Conservation (phyloP, 108 stramenopile genomes). For the Skeletonema grethae region DNA sequence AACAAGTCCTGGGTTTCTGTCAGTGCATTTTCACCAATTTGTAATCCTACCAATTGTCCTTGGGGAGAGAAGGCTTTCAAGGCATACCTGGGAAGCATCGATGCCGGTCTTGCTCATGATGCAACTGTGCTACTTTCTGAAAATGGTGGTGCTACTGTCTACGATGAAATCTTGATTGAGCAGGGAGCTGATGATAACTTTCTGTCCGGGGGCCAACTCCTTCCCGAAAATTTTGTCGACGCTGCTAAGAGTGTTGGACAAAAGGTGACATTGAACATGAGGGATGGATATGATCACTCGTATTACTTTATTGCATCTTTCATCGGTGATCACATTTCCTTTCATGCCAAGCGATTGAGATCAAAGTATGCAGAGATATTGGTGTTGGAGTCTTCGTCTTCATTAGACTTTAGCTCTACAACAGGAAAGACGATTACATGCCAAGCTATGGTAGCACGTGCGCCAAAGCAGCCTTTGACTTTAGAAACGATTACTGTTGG, state of each 20-base stretch:
- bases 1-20: slow-evolving; percentile 59
- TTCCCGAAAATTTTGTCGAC: slow-evolving; percentile 55
- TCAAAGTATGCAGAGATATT: slow-evolving; percentile 33
- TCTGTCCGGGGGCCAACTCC: slow-evolving; percentile 49
- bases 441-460: slow-evolving; percentile 87
- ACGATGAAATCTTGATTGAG: slow-evolving; percentile 84
- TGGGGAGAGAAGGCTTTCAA: slow-evolving; percentile 98
- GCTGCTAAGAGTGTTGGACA: slow-evolving; percentile 73
- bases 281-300: slow-evolving; percentile 92
- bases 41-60: slow-evolving; percentile 90
- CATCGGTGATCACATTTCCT: slow-evolving; percentile 85
- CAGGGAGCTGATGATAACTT: slow-evolving; percentile 85
- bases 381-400: slow-evolving; percentile 1
- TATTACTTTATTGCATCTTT: slow-evolving; percentile 92
- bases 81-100: slow-evolving; percentile 88
- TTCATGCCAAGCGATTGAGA: slow-evolving; percentile 78
- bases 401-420: too few species aligned
- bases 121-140: slow-evolving; percentile 78
- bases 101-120: slow-evolving; percentile 84
- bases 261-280: slow-evolving; percentile 70
- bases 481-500: slow-evolving; percentile 89
- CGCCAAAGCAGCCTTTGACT: slow-evolving; percentile 69
- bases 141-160: slow-evolving; percentile 24
- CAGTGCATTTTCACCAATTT: slow-evolving; percentile 95
- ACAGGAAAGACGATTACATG: slow-evolving; percentile 81